Evolutionary conservation across 225 moss, liverwort and hornwort genomes (phyloP), one percentile per base, ranked within the genome.

Genomic region (Pleurozium schreberi): DNA sequence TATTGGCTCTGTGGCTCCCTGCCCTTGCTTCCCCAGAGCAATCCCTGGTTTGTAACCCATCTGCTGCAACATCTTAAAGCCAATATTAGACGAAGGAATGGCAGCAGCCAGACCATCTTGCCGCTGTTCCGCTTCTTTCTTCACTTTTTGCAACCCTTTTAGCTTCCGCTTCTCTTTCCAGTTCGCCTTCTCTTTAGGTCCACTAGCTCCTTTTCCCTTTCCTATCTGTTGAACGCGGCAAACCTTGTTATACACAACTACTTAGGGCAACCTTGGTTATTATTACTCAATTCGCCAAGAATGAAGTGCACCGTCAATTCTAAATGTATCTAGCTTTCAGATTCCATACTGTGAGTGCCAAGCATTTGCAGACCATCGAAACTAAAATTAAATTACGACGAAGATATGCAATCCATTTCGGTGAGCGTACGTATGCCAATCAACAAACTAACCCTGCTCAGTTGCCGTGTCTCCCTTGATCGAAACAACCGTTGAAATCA

Each of bases 31-130:
- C 75, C 98, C 96, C 20, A 96, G 83, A 75, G 98, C 97, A 90
- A 91, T 89, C 34, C 97, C 98, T 60, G 96, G 97, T 71, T 92
- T 94, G 84, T 96, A 99, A n/a, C 97, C 96, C 98, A 96, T 99
- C 92, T 95, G 95, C 89, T 96, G 96, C 89, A 97, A 92, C 95
- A 99, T 95, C 93, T 96, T 96, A 70, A 98, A 98, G 71, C 96
- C 97, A 85, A 98, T 96, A 87, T 97, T 98, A 89, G 95, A 95
- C 26, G 94, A 89, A 75, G 96, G 95, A 87, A 97, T 98, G 66
- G 97, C 95, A 65, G 94, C 93, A 79, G 90, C 92, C 80, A 98
- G 61, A 27, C 96, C 98, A 87, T 96, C 97, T 40, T 93, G 96
- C 65, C 95, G 93, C 62, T 96, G 94, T 75, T 90, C 95, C 50